These are phyloP conservation scores for Neocucurbitaria cava DNA, from an alignment of 2,329 filamentous ascomycete genomes.

Conservation along the genomic window DNA sequence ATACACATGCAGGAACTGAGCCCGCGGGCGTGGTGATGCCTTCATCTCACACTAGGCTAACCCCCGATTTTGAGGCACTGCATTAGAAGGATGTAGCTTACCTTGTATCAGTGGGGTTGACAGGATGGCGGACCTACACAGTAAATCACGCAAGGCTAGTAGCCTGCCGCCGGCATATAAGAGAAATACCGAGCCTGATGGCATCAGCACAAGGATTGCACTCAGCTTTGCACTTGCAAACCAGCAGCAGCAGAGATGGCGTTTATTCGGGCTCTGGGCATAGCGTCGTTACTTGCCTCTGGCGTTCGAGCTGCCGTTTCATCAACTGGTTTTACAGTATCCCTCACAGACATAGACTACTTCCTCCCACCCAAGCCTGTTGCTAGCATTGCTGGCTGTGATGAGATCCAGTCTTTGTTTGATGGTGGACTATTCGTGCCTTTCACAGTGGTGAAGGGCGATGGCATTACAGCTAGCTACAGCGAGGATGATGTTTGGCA, in stretches of 20 bases:
- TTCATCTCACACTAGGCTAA: not conserved
- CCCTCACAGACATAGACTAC: slow-evolving; percentile 49
- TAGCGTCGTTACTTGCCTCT: slow-evolving; percentile 9
- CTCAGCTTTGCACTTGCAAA: not conserved
- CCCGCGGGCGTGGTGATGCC: not conserved
- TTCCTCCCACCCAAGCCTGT: slow-evolving; percentile 50
- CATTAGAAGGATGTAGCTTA: not conserved
- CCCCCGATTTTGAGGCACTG: not conserved
- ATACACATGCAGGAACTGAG: not conserved
- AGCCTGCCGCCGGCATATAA: not conserved
- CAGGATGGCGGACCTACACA: not conserved
- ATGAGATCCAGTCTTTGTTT: slow-evolving; percentile 25
- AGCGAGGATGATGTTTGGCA: slow-evolving; percentile 53
- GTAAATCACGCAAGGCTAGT: not conserved
- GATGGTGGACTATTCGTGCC: slow-evolving; percentile 41
- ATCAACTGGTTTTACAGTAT: slow-evolving; percentile 51
- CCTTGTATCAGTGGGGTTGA: not conserved
- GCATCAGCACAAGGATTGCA: not conserved
- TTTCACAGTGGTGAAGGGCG: slow-evolving; percentile 47
- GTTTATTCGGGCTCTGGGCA: slow-evolving; percentile 3
- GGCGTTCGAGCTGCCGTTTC: slow-evolving; percentile 28
- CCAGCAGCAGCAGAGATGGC: slow-evolving; percentile 14
- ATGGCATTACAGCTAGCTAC: slow-evolving; percentile 37
- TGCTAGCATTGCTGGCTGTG: slow-evolving; percentile 35
- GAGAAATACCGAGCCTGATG: not conserved